Evolutionary conservation across 495 filamentous ascomycete genomes (phyloP).

Genomic region (Jackrogersella multiformis): DNA sequence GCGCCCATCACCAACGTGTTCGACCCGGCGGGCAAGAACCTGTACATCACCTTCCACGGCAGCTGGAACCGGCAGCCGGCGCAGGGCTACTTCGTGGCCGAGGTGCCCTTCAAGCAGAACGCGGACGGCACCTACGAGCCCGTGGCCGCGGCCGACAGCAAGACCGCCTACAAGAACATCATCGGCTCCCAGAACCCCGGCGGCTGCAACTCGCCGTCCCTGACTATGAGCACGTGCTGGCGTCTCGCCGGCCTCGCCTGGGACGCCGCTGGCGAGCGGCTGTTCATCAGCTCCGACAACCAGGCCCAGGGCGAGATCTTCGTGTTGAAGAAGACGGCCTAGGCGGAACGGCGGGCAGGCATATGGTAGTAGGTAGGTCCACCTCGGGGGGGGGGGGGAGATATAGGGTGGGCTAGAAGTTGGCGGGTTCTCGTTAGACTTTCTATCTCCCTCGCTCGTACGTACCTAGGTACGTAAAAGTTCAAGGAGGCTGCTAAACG

Average conservation of each 20-base stretch:
- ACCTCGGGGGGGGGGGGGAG: not conserved
- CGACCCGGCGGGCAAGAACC: constrained; percentile 53
- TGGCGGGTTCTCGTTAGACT: constrained; percentile 25
- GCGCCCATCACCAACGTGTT: constrained; percentile 64
- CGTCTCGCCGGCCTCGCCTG: constrained; percentile 45
- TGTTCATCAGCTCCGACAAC: constrained; percentile 53
- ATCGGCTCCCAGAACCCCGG: constrained; percentile 43
- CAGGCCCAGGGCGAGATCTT: constrained; percentile 55
- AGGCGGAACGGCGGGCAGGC: not conserved
- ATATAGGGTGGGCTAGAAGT: constrained; percentile 9
- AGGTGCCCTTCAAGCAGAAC: constrained; percentile 56
- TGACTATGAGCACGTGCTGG: constrained; percentile 47
- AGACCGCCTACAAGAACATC: constrained; percentile 49
- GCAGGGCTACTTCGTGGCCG: constrained; percentile 62
- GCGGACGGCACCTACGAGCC: constrained; percentile 49
- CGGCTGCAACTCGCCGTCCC: constrained; percentile 39
- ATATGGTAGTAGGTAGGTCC: not conserved
- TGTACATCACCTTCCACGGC: constrained; percentile 68
- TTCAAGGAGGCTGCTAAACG: constrained; percentile 4
- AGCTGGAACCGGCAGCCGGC: constrained; percentile 64
- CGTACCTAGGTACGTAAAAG: constrained; percentile 18
- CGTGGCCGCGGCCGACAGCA: constrained; percentile 44
- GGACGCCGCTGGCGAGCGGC: constrained; percentile 44
- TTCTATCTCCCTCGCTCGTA: constrained; percentile 10
- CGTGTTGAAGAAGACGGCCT: constrained; percentile 45